Base-by-base conservation (phyloP, 129 eudicot genomes). In the Centaurea solstitialis region DNA sequence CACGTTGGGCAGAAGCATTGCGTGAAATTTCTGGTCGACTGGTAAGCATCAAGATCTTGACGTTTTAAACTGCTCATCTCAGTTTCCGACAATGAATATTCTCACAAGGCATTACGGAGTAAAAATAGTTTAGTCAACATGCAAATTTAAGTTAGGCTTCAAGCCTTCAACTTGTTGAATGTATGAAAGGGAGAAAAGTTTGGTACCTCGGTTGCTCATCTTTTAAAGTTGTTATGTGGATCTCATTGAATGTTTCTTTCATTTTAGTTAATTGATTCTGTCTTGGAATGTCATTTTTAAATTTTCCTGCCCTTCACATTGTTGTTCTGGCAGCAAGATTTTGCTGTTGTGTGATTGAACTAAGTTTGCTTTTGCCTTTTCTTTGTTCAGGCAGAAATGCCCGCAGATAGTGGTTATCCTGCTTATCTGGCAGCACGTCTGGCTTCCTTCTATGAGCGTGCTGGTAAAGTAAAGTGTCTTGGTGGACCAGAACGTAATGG, bases 1-100 rank as follows among this genome's bases (percentile, higher is more conserved):
- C 99, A 47, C 98, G 99, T 35, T 96, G 99, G 99, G 99, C 99
- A 47, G 99, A 96, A 87, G 99, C 99, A 75, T 81, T 96, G 91
- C 95, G 99, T 88, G 99, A 96, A 91, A 96, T 96, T 87, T 96
- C 99, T 37, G 99, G 99, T 75, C 68, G 68, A 21, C 68, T 64
- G 68, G 68, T 64, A 64, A 9, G 68, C 13, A 7, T 64, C 30
- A 20, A 64, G 30, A 64, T 18, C 26, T 64, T 18, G 12, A 64
- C 13, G 9, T 18, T 64, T 59, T 59, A 59, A 59, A 7, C 24
- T 59, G n/a, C 66, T 3, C 23, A 57, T 57, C 65, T 57, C 65
- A 57, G 65, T 57, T 57, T 57, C 50, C 0, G 50, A 41, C 6
- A 53, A 53, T 50, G 62, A 50, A 33, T 50, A 50, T 50, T 50